phyloP scores from a whole-genome alignment of 2,329 filamentous ascomycete species.

The Phialophora expanda region DNA sequence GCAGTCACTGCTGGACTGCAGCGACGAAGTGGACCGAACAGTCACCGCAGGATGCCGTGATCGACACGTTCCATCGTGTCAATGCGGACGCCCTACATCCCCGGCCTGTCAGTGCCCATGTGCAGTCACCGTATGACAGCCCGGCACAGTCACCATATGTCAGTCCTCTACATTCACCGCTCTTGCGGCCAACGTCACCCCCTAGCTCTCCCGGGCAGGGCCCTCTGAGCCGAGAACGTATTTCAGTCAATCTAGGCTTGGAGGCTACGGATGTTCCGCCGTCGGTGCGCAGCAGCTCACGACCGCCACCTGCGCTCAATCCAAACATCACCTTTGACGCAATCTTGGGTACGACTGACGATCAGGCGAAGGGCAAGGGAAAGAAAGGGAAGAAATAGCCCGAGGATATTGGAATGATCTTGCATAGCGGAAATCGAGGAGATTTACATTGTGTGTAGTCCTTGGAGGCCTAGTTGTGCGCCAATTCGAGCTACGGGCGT shows the following conservation, averaged over 20 bases:
- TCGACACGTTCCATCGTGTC: conserved; percentile 8
- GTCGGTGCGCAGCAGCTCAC: conserved; percentile 44
- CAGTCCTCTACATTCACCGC: conserved; percentile 42
- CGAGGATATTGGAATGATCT: background rate
- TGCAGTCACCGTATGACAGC: conserved; percentile 31
- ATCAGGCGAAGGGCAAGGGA: conserved; percentile 44
- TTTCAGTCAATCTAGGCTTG: conserved; percentile 52
- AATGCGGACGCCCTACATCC: conserved; percentile 20
- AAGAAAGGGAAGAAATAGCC: conserved; percentile 39
- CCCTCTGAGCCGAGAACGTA: conserved; percentile 44
- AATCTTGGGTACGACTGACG: conserved; percentile 50
- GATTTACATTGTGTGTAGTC: background rate
- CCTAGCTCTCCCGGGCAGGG: conserved; percentile 43
- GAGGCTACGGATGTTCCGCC: conserved; percentile 52
- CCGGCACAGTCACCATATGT: conserved; percentile 37
- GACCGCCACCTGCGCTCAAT: conserved; percentile 50
- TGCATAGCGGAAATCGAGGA: conserved; percentile 1
- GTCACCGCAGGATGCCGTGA: conserved; percentile 44
- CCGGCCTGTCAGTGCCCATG: conserved; percentile 5
- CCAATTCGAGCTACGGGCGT: background rate
- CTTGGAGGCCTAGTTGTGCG: background rate
- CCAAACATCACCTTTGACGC: conserved; percentile 57
- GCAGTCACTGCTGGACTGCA: conserved; percentile 71
- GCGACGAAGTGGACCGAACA: conserved; percentile 65
- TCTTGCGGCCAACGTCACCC: conserved; percentile 46